A percentile compares a stretch with the other conserved stretches of the same genome.
These are phyloP conservation scores for Thymus quinquecostatus DNA, from an alignment of 257 asterid species.

Conservation along the genomic window DNA sequence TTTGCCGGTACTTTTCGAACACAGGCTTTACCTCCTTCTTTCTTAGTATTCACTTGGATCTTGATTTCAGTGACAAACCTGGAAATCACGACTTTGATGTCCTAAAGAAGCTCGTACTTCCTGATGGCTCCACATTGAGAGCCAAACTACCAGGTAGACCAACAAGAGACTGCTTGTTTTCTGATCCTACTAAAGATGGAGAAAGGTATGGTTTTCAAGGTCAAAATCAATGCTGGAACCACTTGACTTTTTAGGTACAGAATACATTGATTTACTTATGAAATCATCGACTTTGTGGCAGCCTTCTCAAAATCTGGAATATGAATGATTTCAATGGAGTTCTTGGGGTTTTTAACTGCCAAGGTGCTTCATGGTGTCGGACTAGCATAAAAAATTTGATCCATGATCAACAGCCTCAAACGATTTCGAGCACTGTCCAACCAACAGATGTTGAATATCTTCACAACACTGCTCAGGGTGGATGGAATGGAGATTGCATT, in stretches of 20 bases:
- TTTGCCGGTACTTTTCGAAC: background rate
- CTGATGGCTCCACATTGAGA: constrained; percentile 80
- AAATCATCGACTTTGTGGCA: constrained; percentile 30
- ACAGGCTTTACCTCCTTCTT: background rate
- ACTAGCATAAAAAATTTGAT: constrained; percentile 51
- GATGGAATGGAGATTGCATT: constrained; percentile 64
- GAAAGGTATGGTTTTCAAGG: constrained; percentile 43
- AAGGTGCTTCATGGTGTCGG: constrained; percentile 78
- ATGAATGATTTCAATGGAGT: constrained; percentile 66
- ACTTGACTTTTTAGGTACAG: background rate
- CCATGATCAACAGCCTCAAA: constrained; percentile 60
- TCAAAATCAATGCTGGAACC: background rate
- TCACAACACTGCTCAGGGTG: constrained; percentile 51
- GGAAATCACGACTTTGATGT: constrained; percentile 76
- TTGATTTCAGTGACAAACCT: constrained; percentile 68
- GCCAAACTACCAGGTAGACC: constrained; percentile 94
- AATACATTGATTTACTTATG: constrained; percentile 7
- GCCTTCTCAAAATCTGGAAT: constrained; percentile 79
- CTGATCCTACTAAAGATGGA: constrained; percentile 88
- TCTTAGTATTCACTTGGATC: constrained; percentile 3
- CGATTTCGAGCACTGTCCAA: constrained; percentile 44
- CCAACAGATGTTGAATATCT: constrained; percentile 63
- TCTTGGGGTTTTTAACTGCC: constrained; percentile 72
- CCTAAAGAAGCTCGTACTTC: constrained; percentile 75
- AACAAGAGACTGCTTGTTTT: constrained; percentile 79